A percentile compares a stretch with the other conserved stretches of the same genome.
These are phyloP conservation scores for Cordyceps militaris DNA, from an alignment of 2,329 filamentous ascomycete genomes.

Conservation along the genomic window DNA sequence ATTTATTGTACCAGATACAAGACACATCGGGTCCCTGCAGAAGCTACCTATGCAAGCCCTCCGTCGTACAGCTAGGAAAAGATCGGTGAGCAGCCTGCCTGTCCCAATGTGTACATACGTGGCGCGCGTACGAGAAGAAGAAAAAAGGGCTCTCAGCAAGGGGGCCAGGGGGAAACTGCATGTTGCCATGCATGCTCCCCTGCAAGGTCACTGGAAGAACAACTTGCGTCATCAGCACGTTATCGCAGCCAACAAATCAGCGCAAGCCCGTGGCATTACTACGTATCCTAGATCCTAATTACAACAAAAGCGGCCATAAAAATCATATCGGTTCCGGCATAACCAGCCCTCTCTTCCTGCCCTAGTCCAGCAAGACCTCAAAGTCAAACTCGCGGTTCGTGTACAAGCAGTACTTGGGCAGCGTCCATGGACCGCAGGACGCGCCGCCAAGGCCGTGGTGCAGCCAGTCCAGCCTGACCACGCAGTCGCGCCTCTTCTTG, in stretches of 20 bases:
- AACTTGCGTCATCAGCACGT: constrained; percentile 3
- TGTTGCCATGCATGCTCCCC: not conserved
- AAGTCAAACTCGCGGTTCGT: constrained; percentile 35
- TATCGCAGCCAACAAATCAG: not conserved
- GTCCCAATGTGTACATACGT: too few relatives aligned
- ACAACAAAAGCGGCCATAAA: not conserved
- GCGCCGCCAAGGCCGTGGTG: constrained; percentile 58
- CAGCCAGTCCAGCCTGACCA: constrained; percentile 52
- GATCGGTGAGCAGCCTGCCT: not conserved
- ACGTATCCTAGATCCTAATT: not conserved
- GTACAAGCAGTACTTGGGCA: constrained; percentile 40
- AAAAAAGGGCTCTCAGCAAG: too few relatives aligned
- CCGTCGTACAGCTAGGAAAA: not conserved
- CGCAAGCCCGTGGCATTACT: not conserved
- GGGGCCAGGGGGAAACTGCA: not conserved
- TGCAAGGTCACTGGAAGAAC: not conserved
- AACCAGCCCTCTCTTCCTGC: too few relatives aligned
- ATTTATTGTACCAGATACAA: too few relatives aligned
- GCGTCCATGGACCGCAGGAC: constrained; percentile 52
- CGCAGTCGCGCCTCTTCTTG: constrained; percentile 40
- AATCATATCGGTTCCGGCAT: too few relatives aligned
- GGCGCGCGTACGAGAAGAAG: too few relatives aligned
- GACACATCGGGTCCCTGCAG: not conserved
- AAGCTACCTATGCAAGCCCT: not conserved
- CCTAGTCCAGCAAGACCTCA: constrained; percentile 37